phyloP scores from a whole-genome alignment of 441 rosid species.

The Gossypium trilobum region DNA sequence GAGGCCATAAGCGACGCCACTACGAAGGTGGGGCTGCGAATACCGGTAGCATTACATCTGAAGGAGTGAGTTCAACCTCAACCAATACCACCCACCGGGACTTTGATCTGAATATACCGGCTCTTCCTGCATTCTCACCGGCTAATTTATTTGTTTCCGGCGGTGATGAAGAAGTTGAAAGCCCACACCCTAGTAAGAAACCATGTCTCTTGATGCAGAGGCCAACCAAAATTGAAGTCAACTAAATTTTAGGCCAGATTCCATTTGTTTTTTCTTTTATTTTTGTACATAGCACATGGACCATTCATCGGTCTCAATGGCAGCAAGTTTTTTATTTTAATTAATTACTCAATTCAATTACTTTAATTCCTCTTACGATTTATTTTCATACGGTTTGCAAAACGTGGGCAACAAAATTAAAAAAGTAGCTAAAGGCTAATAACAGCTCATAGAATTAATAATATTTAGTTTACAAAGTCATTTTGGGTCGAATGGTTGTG shows the following conservation, averaged over 20 bases:
- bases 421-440: no score
- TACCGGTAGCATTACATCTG: conserved; percentile 30
- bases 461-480: neutral
- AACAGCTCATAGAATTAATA: neutral
- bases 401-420: no score
- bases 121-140: conserved; percentile 37
- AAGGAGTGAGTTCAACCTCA: conserved; percentile 39
- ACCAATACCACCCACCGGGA: conserved; percentile 31
- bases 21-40: conserved; percentile 49
- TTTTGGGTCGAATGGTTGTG: neutral
- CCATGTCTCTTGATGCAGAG: conserved; percentile 29
- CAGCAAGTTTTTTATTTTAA: neutral
- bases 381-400: neutral
- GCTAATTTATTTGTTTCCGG: conserved; percentile 31
- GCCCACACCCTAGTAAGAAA: conserved; percentile 64
- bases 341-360: conserved; percentile 10
- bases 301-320: neutral
- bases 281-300: conserved; percentile 16
- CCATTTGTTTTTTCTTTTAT: neutral
- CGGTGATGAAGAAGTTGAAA: conserved; percentile 74
- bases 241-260: conserved; percentile 10
- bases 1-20: conserved; percentile 80
- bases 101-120: conserved; percentile 61
- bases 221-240: conserved; percentile 19
- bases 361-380: neutral